Conservation (phyloP, 225 moss, liverwort and hornwort genomes). For the Climacium dendroides region DNA sequence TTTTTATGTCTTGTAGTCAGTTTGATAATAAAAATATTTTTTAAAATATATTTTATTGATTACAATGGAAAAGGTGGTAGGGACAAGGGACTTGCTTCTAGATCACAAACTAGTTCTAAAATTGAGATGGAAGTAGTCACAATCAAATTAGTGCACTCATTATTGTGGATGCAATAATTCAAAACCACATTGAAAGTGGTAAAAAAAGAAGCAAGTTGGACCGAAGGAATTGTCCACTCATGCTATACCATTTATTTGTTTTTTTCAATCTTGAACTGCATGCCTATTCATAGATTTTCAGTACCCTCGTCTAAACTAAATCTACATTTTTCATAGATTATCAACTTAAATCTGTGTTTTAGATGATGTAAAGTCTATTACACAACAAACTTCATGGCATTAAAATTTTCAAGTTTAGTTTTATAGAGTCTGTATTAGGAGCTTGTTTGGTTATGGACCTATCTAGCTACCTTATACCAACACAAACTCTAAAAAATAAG, state of each 20-base stretch:
- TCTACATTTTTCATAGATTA: no score
- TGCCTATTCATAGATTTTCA: not conserved
- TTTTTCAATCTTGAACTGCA: not conserved
- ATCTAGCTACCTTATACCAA: not conserved
- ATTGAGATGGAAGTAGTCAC: not conserved
- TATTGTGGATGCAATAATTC: not conserved
- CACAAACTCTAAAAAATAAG: not conserved
- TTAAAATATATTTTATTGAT: no score
- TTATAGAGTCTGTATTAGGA: rapidly evolving
- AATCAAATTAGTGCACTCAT: no score
- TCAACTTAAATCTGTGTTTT: rapidly evolving
- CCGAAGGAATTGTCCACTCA: not conserved
- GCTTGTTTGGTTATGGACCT: not conserved
- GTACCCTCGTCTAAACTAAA: rapidly evolving
- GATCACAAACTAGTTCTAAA: rapidly evolving
- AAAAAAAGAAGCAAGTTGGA: not conserved
- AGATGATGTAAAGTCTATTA: not conserved
- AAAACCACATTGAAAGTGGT: not conserved
- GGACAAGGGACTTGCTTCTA: no score
- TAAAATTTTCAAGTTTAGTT: not conserved
- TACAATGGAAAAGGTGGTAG: no score
- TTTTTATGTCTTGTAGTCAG: rapidly evolving
- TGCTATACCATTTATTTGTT: not conserved
- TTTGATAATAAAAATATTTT: not conserved
- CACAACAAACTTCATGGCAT: rapidly evolving